Evolutionary conservation across 1,284 basidiomycete genomes (phyloP).

Genomic region (Austroboletus olivaceoglutinosus): DNA sequence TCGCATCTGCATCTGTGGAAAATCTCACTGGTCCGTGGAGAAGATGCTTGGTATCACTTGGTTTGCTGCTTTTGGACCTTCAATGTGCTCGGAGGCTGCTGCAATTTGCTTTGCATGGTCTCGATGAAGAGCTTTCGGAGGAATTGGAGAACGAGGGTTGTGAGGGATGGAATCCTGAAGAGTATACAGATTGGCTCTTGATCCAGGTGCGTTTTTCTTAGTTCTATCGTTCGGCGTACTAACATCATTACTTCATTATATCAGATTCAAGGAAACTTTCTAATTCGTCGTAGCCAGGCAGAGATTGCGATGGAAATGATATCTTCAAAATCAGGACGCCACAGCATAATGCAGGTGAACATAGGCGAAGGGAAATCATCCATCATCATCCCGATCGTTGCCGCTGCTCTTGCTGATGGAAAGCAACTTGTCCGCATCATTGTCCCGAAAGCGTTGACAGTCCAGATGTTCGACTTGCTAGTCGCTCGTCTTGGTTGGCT

Average conservation of each 20-base stretch:
- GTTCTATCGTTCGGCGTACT: no score
- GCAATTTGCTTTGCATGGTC: background rate
- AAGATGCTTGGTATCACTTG: constrained; percentile 25
- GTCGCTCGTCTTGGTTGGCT: constrained; percentile 45
- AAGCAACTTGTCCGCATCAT: constrained; percentile 44
- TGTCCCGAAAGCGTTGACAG: constrained; percentile 43
- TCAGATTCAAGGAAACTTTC: no score
- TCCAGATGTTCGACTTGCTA: constrained; percentile 50
- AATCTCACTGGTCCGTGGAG: constrained; percentile 25
- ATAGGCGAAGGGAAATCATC: constrained; percentile 61
- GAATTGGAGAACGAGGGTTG: constrained; percentile 21
- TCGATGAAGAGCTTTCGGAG: background rate
- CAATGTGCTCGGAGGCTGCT: constrained; percentile 22
- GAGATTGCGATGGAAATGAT: constrained; percentile 46
- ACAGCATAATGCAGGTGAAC: constrained; percentile 47
- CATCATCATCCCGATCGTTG: constrained; percentile 49
- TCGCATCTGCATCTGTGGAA: constrained; percentile 14
- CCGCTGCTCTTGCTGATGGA: constrained; percentile 41
- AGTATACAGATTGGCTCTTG: constrained; percentile 42
- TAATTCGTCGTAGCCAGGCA: constrained; percentile 40
- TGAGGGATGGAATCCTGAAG: constrained; percentile 12
- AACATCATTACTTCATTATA: background rate
- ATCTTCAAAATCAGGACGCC: constrained; percentile 33
- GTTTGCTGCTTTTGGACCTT: constrained; percentile 26
- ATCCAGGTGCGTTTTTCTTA: no score